Evolutionary conservation across 1,284 basidiomycete species (phyloP), one percentile per base, ranked within the genome.

Genomic region (Trametes hirsuta): DNA sequence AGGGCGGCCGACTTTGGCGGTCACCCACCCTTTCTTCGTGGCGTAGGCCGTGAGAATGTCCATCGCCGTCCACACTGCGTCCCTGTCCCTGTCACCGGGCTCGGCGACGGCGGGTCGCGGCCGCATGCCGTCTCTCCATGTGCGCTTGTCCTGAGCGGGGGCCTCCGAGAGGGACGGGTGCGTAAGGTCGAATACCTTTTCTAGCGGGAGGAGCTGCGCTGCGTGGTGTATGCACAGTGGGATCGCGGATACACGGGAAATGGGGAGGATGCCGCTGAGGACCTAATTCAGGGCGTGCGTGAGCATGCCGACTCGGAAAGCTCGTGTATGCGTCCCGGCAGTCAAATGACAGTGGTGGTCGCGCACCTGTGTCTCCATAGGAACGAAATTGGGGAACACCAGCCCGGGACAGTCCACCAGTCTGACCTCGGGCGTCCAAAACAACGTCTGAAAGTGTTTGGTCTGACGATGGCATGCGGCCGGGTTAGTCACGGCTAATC

Each of bases 381-480:
- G 88, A 2, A 89, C 83, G 63, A 86, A 81, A 63, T 86, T 88
- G 6, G 93, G 93, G 77, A 94, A 86, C 6, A 95, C 91, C 14
- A 95, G 81, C 8, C 93, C 93, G 0, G 93, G 93, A 66, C 93
- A 94, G 72, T 94, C 92, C 25, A 93, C 91, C 36, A 95, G 82
- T 48, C 91, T 88, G 60, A 96, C 82, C 62, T 92, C 87, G 1
- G 81, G 76, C 44, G 88, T 93, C 90, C 90, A 95, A 73, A 90
- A 95, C 49, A 94, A 83, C 0, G 95, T 96, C 74, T 97, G 94
- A 72, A 94, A 95, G 71, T 96, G 94, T 74, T 95, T 97, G 2
- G 94, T 97, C 91, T 94, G 12, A 36, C 18, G 18, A 18, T 18
- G 18, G 18, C 14, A 50, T 34, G 22, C 24, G 45, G 47, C 47